Conservation (phyloP, 768 basidiomycete species). For the Boletus eberwhitei region DNA sequence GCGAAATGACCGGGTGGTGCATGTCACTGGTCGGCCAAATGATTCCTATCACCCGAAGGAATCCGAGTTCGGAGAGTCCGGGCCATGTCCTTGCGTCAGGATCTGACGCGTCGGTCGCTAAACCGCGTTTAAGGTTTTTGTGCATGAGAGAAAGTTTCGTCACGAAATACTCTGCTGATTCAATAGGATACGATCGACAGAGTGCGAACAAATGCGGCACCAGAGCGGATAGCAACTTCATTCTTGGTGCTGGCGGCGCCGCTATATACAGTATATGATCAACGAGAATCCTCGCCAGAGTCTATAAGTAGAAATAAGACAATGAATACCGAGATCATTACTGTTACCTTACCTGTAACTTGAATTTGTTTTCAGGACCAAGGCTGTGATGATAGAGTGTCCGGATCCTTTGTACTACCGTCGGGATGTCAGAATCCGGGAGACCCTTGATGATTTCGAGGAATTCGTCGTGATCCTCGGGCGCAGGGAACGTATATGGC, state of each 20-base stretch:
- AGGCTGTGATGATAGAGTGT: constrained; percentile 90
- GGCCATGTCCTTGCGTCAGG: constrained; percentile 83
- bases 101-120: constrained; percentile 63
- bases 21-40: constrained; percentile 96
- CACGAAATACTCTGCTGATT: constrained; percentile 74
- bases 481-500: constrained; percentile 92
- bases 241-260: constrained; percentile 57
- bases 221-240: constrained; percentile 59
- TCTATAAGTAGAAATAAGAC: constrained; percentile 39
- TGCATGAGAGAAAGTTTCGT: constrained; percentile 87
- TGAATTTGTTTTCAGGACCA: constrained; percentile 87
- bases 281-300: constrained; percentile 71
- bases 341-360: constrained; percentile 68
- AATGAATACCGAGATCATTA: not conserved
- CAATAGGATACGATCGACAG: constrained; percentile 75
- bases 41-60: constrained; percentile 76
- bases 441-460: constrained; percentile 75
- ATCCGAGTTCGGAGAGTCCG: constrained; percentile 71
- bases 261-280: constrained; percentile 84
- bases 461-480: constrained; percentile 82
- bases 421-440: constrained; percentile 68
- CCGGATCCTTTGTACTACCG: constrained; percentile 86
- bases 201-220: constrained; percentile 78
- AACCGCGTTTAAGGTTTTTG: constrained; percentile 84
- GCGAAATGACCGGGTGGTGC: constrained; percentile 84